Percentiles rank a stretch among this genome's conserved stretches.
phyloP scores from a whole-genome alignment of 1,284 basidiomycete species.

The Sanguinoderma infundibulare region DNA sequence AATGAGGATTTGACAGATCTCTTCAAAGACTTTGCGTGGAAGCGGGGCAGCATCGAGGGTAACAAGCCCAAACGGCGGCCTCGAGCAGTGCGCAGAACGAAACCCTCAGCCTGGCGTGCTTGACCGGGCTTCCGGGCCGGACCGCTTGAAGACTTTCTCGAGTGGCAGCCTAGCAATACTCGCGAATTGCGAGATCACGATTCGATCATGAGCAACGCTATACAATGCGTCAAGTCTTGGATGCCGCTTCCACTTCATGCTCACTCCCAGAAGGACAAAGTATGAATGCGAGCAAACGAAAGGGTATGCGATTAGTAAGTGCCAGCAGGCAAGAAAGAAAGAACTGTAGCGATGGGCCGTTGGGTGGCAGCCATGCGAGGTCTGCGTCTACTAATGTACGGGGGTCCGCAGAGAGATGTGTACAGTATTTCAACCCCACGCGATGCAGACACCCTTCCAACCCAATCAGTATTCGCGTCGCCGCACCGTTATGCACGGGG shows the following conservation, averaged over 20 bases:
- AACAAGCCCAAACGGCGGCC: too few species aligned
- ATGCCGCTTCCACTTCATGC: neutral
- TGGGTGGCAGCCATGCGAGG: conserved; percentile 19
- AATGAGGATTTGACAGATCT: neutral
- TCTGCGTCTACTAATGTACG: conserved; percentile 22
- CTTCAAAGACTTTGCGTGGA: neutral
- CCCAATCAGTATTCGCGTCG: neutral
- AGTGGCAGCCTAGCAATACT: too few species aligned
- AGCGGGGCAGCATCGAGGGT: too few species aligned
- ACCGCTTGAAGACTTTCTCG: too few species aligned
- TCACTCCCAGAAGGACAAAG: neutral
- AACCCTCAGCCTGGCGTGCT: too few species aligned
- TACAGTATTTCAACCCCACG: conserved; percentile 7
- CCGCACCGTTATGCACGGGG: conserved; percentile 16
- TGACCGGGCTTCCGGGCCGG: too few species aligned
- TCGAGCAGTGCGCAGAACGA: too few species aligned
- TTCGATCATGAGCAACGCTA: neutral
- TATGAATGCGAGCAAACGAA: neutral
- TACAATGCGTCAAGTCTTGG: neutral
- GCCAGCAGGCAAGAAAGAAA: neutral
- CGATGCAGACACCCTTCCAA: neutral
- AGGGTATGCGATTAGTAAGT: conserved; percentile 8
- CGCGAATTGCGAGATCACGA: neutral
- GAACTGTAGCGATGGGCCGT: neutral
- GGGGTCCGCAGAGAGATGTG: neutral